Evolutionary conservation across 116 monocot species (phyloP).

Genomic region (Iris pallida): DNA sequence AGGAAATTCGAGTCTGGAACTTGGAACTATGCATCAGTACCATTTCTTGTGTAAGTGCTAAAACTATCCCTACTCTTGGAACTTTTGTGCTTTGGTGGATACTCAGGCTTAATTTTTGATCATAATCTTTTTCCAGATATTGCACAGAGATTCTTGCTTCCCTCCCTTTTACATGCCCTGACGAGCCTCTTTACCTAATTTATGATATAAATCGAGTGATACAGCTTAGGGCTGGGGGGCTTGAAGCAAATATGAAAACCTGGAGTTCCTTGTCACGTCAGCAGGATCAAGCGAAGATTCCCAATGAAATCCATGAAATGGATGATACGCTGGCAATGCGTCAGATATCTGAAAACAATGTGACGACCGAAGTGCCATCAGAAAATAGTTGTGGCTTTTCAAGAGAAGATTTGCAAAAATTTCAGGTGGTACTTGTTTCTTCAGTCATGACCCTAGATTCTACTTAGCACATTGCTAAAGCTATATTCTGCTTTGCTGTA

Average conservation of each 20-base stretch:
- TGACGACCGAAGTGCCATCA: background rate
- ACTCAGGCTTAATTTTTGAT: constrained; percentile 2
- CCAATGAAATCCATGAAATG: constrained; percentile 10
- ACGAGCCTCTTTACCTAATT: constrained; percentile 94
- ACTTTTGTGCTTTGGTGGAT: background rate
- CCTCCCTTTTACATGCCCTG: constrained; percentile 77
- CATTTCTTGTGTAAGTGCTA: constrained; percentile 79
- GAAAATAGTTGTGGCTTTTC: constrained; percentile 23
- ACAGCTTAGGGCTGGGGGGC: constrained; percentile 75
- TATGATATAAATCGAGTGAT: constrained; percentile 93
- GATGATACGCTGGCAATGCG: constrained; percentile 11
- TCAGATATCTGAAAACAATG: constrained; percentile 7
- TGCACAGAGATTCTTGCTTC: constrained; percentile 91
- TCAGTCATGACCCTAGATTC: background rate
- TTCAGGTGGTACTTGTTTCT: constrained; percentile 43
- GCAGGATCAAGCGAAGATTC: constrained; percentile 15
- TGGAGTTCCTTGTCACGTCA: constrained; percentile 72
- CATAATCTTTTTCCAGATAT: constrained; percentile 50
- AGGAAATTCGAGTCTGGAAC: constrained; percentile 85
- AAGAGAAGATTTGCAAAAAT: constrained; percentile 40
- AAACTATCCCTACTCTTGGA: background rate
- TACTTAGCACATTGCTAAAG: background rate
- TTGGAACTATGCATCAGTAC: constrained; percentile 52
- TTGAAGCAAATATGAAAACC: constrained; percentile 88
- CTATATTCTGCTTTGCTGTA: background rate